phyloP scores from a whole-genome alignment of 208 protist genomes.

The Strigomonas culicis region DNA sequence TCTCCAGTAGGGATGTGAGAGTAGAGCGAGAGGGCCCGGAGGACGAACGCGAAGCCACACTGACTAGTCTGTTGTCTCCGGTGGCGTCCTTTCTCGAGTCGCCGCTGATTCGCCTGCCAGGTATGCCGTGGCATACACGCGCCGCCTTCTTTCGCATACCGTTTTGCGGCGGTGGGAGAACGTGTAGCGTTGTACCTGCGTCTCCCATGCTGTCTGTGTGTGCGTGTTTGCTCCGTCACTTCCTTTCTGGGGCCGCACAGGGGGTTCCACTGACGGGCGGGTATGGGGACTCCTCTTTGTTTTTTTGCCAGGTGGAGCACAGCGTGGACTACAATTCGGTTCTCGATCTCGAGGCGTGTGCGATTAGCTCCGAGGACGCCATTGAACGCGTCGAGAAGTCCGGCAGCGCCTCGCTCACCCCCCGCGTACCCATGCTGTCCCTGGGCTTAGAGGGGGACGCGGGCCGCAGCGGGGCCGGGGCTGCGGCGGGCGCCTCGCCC shows the following conservation, averaged over 20 bases:
- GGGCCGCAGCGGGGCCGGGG: neutral
- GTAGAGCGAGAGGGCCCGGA: too few species aligned
- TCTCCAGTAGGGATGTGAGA: too few species aligned
- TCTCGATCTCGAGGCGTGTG: constrained; percentile 39
- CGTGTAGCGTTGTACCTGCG: neutral
- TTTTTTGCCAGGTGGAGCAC: constrained; percentile 59
- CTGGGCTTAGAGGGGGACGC: constrained; percentile 17
- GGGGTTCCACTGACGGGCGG: neutral
- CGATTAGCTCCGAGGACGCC: neutral
- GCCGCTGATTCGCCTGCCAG: neutral
- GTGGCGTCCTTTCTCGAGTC: neutral
- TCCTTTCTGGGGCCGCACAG: neutral
- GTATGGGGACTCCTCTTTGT: constrained; percentile 9
- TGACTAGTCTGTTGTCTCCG: too few species aligned
- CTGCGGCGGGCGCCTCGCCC: neutral
- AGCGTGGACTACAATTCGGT: constrained; percentile 45
- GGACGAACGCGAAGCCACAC: too few species aligned
- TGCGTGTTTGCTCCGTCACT: too few species aligned
- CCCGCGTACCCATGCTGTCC: constrained; percentile 23
- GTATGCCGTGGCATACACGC: constrained; percentile 14
- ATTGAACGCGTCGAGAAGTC: too few species aligned
- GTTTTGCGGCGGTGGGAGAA: too few species aligned
- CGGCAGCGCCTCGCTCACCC: too few species aligned
- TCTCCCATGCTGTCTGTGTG: neutral
- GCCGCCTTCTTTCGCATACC: constrained; percentile 14